Evolutionary conservation across 108 stramenopile species (phyloP).

Genomic region (Cylindrotheca closterium): DNA sequence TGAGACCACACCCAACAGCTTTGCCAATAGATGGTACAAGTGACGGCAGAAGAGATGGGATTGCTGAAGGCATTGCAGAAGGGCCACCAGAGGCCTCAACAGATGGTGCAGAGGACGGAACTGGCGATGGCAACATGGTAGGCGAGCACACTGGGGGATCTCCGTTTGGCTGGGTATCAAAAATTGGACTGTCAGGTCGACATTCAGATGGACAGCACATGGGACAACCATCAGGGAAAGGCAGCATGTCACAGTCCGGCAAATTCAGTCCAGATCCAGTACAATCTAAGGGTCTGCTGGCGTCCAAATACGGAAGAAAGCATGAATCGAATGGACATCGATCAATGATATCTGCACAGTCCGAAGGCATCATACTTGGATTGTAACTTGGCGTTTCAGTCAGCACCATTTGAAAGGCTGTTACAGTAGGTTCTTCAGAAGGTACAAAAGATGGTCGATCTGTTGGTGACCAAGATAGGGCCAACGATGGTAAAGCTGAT

Average conservation of each 20-base stretch:
- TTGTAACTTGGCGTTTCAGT: background rate
- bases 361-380: background rate
- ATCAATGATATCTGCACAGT: background rate
- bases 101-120: slow-evolving; percentile 1
- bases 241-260: background rate
- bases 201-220: background rate
- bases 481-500: background rate
- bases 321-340: background rate
- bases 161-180: background rate
- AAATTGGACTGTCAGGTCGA: background rate
- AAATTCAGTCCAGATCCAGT: background rate
- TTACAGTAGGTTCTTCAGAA: no score
- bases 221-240: background rate
- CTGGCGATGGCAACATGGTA: slow-evolving; percentile 1
- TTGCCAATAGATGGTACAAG: slow-evolving; percentile 4
- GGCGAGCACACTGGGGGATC: background rate
- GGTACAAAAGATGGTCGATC: no score
- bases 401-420: no score
- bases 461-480: background rate
- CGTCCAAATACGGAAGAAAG: background rate
- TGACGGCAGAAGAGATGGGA: slow-evolving; percentile 6
- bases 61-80: slow-evolving; percentile 7
- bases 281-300: background rate
- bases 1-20: slow-evolving; percentile 11
- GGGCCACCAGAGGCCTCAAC: background rate